Evolutionary conservation across 805 yeast genomes (phyloP).

Genomic region (Saturnispora ahearnii): DNA sequence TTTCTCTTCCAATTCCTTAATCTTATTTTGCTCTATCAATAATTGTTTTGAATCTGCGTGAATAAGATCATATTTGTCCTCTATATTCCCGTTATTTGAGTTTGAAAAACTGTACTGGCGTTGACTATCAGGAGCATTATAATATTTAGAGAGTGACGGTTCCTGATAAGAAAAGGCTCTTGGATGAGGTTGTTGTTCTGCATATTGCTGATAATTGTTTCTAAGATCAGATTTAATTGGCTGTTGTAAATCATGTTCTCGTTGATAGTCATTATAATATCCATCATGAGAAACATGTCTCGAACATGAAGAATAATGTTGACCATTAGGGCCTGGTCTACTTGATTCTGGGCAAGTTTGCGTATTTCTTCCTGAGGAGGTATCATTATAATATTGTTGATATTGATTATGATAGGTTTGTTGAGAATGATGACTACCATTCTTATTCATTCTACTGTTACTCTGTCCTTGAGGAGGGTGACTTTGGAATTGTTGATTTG

Average conservation of each 20-base stretch:
- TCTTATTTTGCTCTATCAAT: slow-evolving; percentile 14
- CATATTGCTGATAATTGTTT: background rate
- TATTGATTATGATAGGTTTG: background rate
- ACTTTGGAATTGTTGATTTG: slow-evolving; percentile 1
- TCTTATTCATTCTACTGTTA: background rate
- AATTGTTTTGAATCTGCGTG: background rate
- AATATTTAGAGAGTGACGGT: background rate
- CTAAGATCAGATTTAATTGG: background rate
- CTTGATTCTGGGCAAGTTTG: background rate
- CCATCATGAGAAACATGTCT: slow-evolving; percentile 8
- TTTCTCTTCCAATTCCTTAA: slow-evolving; percentile 26
- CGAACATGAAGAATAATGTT: background rate
- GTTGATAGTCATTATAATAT: background rate
- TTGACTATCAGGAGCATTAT: background rate
- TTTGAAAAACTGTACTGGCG: background rate
- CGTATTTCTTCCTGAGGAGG: background rate
- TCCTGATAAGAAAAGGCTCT: slow-evolving; percentile 1
- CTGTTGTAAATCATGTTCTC: background rate
- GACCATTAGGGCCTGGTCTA: background rate
- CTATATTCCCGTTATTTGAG: background rate
- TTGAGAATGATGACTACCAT: background rate
- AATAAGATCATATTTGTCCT: background rate
- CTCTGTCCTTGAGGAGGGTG: background rate
- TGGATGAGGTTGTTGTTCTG: background rate
- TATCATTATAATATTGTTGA: background rate